These are phyloP conservation scores for Chytriomyces sp. DNA, from an alignment of 192 early-diverging fungal genomes.

Conservation along the genomic window DNA sequence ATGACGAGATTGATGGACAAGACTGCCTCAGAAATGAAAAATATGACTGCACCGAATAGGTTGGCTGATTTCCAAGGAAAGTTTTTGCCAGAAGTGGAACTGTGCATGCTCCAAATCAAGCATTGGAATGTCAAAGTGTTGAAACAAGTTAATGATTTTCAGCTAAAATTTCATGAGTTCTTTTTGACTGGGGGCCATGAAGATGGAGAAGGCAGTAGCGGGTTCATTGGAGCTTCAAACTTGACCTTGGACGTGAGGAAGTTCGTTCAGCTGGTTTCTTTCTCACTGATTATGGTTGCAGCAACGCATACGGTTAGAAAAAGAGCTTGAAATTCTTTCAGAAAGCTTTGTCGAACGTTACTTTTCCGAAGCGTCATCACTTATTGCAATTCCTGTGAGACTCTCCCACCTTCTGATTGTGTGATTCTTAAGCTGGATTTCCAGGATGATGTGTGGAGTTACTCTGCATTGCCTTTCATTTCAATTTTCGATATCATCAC, in stretches of 20 bases:
- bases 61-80: background rate
- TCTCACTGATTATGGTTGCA: background rate
- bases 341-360: conserved; percentile 8
- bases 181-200: background rate
- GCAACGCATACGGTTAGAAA: conserved; percentile 12
- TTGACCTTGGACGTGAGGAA: background rate
- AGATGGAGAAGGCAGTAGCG: background rate
- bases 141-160: conserved; percentile 14
- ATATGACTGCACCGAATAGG: background rate
- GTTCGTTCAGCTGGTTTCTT: background rate
- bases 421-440: conserved; percentile 2
- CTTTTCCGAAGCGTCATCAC: conserved; percentile 9
- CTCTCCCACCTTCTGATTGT: background rate
- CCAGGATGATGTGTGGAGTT: conserved; percentile 8
- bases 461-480: conserved; percentile 7
- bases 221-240: background rate
- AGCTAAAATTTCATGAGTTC: conserved; percentile 9
- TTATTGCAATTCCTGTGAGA: conserved; percentile 19
- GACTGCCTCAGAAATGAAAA: background rate
- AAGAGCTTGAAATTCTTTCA: conserved; percentile 1
- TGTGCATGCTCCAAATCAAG: conserved; percentile 18
- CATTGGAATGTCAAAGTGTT: conserved; percentile 13
- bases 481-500: conserved; percentile 17
- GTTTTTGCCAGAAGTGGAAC: background rate
- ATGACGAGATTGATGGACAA: conserved; percentile 6